These are phyloP conservation scores for Cordyceps pruinosa DNA, from an alignment of 2,329 filamentous ascomycete genomes.

Conservation along the genomic window DNA sequence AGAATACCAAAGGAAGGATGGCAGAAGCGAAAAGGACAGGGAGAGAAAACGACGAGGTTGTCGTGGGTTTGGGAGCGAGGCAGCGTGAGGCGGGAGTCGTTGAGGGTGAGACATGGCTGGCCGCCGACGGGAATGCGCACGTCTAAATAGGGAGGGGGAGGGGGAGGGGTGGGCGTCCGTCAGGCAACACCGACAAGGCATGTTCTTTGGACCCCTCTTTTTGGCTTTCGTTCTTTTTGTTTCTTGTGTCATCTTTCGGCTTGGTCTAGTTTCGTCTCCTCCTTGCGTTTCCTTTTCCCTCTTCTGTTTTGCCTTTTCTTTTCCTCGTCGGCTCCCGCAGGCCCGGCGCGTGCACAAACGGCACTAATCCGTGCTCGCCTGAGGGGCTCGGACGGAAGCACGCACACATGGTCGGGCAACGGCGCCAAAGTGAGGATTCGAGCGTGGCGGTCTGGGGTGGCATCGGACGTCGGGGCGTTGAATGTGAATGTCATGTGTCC, in stretches of 20 bases:
- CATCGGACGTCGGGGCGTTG: no score
- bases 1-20: slow-evolving; percentile 10
- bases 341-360: not conserved
- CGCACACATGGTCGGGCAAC: no score
- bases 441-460: no score
- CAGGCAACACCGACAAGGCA: not conserved
- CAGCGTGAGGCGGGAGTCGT: slow-evolving; percentile 5
- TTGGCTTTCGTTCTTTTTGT: no score
- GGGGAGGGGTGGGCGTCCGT: no score
- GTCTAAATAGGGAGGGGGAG: slow-evolving; percentile 16
- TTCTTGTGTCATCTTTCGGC: not conserved
- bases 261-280: not conserved
- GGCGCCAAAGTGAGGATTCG: no score
- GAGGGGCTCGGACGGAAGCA: no score
- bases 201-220: not conserved
- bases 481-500: not conserved
- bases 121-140: slow-evolving; percentile 14
- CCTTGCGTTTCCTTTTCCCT: not conserved
- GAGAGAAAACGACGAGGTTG: not conserved
- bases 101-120: slow-evolving; percentile 7
- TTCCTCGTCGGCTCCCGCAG: no score
- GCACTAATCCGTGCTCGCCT: no score
- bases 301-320: no score
- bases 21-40: not conserved
- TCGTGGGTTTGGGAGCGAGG: not conserved